phyloP scores from a whole-genome alignment of 108 stramenopile genomes.

The Pseudonitzschia multistriata region DNA sequence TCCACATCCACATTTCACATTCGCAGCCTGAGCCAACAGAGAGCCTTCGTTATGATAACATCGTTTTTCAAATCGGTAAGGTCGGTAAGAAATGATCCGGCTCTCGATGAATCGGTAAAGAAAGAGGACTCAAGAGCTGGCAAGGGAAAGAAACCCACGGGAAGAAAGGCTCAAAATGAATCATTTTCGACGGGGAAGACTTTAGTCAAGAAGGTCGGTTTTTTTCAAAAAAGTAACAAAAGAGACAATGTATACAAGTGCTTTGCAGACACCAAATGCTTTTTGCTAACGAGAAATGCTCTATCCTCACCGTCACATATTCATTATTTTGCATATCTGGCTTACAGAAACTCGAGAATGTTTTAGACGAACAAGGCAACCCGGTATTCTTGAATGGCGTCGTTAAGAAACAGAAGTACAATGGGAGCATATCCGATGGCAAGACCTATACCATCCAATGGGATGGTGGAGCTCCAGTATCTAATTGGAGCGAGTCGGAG shows the following conservation, averaged over 20 bases:
- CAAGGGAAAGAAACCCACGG: background rate
- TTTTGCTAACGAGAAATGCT: too few relatives aligned
- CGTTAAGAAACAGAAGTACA: slow-evolving; percentile 2
- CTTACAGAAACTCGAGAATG: background rate
- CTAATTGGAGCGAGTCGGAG: slow-evolving; percentile 18
- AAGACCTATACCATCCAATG: slow-evolving; percentile 13
- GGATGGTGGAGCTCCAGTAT: background rate
- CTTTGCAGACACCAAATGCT: too few relatives aligned
- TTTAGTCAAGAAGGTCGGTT: background rate
- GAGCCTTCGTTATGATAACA: background rate
- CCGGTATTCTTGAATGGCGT: background rate
- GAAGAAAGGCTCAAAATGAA: background rate
- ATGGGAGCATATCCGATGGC: background rate
- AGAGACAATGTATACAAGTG: too few relatives aligned
- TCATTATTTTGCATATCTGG: background rate
- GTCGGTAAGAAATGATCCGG: background rate
- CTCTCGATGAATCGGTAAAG: background rate
- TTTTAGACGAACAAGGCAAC: background rate
- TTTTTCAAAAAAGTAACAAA: too few relatives aligned
- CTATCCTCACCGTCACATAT: background rate
- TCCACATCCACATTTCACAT: background rate
- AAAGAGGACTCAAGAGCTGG: background rate
- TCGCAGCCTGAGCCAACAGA: background rate
- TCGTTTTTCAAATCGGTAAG: background rate
- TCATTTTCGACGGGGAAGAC: background rate